Conservation (phyloP, 1,284 basidiomycete genomes). For the Fomitopsis betulina region DNA sequence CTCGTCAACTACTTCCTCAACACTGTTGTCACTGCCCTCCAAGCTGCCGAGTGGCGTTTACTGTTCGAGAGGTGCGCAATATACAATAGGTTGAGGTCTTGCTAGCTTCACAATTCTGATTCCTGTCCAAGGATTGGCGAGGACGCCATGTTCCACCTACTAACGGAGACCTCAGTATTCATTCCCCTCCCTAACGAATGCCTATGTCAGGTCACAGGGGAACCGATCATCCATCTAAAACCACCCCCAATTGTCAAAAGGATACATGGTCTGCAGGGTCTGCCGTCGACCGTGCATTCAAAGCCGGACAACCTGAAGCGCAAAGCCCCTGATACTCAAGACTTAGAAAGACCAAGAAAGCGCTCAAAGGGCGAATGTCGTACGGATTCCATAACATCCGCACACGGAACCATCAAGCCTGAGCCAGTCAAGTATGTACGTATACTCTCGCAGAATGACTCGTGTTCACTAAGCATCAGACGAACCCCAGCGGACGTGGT, state of each 20-base stretch:
- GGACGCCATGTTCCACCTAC: conserved; percentile 67
- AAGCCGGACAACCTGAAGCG: conserved; percentile 8
- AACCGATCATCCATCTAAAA: conserved; percentile 49
- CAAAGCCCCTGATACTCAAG: conserved; percentile 6
- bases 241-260: conserved; percentile 20
- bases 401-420: background rate
- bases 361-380: conserved; percentile 2
- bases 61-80: conserved; percentile 53
- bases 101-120: background rate
- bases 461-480: conserved; percentile 22
- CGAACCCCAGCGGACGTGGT: conserved; percentile 48
- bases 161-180: conserved; percentile 72
- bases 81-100: background rate
- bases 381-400: background rate
- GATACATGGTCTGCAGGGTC: background rate
- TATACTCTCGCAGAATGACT: background rate
- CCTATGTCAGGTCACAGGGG: conserved; percentile 75
- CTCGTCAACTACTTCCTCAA: conserved; percentile 68
- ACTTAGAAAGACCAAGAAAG: conserved; percentile 14
- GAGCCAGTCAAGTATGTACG: background rate
- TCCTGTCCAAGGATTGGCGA: conserved; percentile 54
- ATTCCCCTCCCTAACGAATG: conserved; percentile 73
- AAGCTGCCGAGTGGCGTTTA: conserved; percentile 61
- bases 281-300: background rate
- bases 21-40: conserved; percentile 65